phyloP scores from a whole-genome alignment of 352 stramenopile species.

The Globisporangium lucens region DNA sequence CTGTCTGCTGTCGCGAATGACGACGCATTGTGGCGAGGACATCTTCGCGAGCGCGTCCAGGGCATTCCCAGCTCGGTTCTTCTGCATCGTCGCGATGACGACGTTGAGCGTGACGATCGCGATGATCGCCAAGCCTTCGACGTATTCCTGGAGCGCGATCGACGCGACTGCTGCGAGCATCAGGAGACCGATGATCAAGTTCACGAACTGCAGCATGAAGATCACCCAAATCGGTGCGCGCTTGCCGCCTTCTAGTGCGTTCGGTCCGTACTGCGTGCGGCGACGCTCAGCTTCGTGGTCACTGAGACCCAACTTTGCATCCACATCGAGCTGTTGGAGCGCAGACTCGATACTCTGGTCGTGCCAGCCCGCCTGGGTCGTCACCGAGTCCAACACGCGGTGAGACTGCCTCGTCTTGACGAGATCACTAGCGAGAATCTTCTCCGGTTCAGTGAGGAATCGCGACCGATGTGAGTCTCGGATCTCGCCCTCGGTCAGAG shows the following conservation, averaged over 20 bases:
- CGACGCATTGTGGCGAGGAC: constrained; percentile 32
- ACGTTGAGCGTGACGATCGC: constrained; percentile 47
- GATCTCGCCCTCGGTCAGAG: constrained; percentile 1
- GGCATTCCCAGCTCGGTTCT: constrained; percentile 39
- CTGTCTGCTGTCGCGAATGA: constrained; percentile 35
- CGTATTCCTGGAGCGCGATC: constrained; percentile 31
- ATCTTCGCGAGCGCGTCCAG: constrained; percentile 39
- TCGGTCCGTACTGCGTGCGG: constrained; percentile 20
- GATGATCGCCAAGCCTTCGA: constrained; percentile 44
- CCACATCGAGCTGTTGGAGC: constrained; percentile 30
- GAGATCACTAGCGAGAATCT: constrained; percentile 28
- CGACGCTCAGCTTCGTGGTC: constrained; percentile 24
- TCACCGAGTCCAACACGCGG: constrained; percentile 30
- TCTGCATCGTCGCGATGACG: constrained; percentile 35
- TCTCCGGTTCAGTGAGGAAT: constrained; percentile 37
- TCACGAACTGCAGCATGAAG: constrained; percentile 53
- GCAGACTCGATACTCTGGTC: constrained; percentile 25
- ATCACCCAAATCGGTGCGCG: constrained; percentile 32
- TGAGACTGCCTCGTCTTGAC: constrained; percentile 38
- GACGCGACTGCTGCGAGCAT: constrained; percentile 33
- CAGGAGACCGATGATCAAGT: constrained; percentile 44
- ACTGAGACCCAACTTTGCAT: constrained; percentile 24
- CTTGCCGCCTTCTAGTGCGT: constrained; percentile 11
- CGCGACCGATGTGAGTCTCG: constrained; percentile 22
- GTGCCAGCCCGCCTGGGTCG: constrained; percentile 27